Evolutionary conservation across 129 eudicot genomes (phyloP).

Genomic region (Silybum marianum): DNA sequence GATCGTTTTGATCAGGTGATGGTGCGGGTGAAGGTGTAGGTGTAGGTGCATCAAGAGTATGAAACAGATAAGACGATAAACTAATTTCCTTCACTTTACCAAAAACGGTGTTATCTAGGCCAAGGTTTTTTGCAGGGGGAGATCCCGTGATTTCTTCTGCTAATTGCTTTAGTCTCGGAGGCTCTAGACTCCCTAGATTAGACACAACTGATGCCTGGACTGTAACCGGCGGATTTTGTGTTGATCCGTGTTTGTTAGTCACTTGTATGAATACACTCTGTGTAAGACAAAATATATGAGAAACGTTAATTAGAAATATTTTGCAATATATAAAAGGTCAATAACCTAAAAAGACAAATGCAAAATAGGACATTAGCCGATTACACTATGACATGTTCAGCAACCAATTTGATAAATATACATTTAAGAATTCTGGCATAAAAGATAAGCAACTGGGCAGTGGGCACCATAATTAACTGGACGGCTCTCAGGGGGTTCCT

Average conservation of each 20-base stretch:
- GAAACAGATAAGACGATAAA: constrained; percentile 62
- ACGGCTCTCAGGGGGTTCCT: no score
- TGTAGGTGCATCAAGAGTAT: constrained; percentile 48
- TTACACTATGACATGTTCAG: neutral
- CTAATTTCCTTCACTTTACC: constrained; percentile 84
- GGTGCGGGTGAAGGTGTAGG: constrained; percentile 64
- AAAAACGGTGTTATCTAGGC: constrained; percentile 68
- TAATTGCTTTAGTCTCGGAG: constrained; percentile 69
- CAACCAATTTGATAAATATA: neutral
- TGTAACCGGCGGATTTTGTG: constrained; percentile 62
- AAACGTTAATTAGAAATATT: neutral
- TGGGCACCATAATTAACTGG: neutral
- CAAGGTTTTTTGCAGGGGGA: constrained; percentile 64
- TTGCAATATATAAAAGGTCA: neutral
- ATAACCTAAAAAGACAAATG: neutral
- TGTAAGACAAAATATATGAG: constrained; percentile 4
- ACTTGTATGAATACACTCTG: constrained; percentile 71
- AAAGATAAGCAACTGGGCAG: neutral
- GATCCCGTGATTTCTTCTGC: constrained; percentile 67
- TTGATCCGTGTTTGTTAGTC: constrained; percentile 67
- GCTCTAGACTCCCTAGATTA: constrained; percentile 44
- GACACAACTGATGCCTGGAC: constrained; percentile 75
- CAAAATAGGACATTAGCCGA: neutral
- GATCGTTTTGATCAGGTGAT: constrained; percentile 28
- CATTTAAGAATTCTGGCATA: neutral